Evolutionary conservation across 345 rosid species (phyloP), one percentile per base, ranked within the genome.

Genomic region (Bretschneidera sinensis): DNA sequence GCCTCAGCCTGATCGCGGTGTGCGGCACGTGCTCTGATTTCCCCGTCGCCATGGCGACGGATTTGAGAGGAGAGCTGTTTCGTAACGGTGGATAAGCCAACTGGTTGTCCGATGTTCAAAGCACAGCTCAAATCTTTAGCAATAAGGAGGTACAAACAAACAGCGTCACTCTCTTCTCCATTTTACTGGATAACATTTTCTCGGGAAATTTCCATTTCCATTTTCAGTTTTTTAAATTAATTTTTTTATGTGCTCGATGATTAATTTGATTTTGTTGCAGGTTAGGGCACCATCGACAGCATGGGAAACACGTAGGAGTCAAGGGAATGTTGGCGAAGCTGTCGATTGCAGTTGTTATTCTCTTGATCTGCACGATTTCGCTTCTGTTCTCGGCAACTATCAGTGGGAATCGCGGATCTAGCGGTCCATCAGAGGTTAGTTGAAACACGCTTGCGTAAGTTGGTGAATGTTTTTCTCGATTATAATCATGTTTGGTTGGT

Each of bases 291-390:
- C 83, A 84, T 62, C 76, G 92, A 72, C 81, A 70, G 60, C 96
- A 80, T 67, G 79, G 65, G 45, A 83, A 85, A 85, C 85, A 79
- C 51, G 94, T 75, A 43, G 86, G 80, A 66, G 50, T 78, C 25
- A 92, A 68, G 65, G 95, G 92, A 51, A 68, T 77, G 72, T 23
- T 84, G 22, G 80, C 68, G 45, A 87, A 89, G 78, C 60, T 92
- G 6, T 74, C 86, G 39, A 65, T 92, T 61, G 89, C 83, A 6
- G 87, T 76, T 49, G 48, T 84, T 10, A 86, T 87, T 43, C 76
- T 87, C 62, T 77, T 85, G 81, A 80, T 87, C 80, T 92, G 95
- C 74, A 85, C 91, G 13, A 79, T 92, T 16, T 85, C 88, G 6
- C 55, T 85, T 22, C 78, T 87, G 54, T 84, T 79, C 65, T 79